Evolutionary conservation across 73 alveolate species (phyloP).

Genomic region (Paraurostyla sp.): DNA sequence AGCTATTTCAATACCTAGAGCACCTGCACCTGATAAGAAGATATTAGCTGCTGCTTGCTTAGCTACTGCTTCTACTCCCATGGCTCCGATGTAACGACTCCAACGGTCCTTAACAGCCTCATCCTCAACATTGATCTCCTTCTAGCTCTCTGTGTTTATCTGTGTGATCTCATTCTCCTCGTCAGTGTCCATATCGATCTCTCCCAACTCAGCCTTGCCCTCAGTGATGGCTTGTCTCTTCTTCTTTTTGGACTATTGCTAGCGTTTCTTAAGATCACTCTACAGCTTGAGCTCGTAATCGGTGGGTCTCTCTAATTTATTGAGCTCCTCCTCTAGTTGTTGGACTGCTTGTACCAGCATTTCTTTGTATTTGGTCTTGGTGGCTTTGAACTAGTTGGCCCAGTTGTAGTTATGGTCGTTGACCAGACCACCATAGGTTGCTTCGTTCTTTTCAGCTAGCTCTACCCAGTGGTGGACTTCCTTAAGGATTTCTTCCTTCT

Average conservation of each 20-base stretch:
- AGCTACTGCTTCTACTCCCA: constrained; percentile 98
- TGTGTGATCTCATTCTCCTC: constrained; percentile 75
- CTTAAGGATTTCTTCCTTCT: constrained; percentile 91
- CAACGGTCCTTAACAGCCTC: constrained; percentile 96
- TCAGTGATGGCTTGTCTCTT: constrained; percentile 70
- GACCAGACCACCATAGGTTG: constrained; percentile 91
- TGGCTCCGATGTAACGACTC: constrained; percentile 98
- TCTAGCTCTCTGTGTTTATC: constrained; percentile 59
- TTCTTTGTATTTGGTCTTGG: constrained; percentile 73
- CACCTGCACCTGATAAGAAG: constrained; percentile 91
- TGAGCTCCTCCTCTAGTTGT: constrained; percentile 81
- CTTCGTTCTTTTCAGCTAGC: constrained; percentile 88
- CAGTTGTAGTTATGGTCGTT: constrained; percentile 93
- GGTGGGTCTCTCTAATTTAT: constrained; percentile 74
- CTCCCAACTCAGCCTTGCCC: constrained; percentile 84
- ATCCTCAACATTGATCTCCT: constrained; percentile 85
- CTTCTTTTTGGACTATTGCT: constrained; percentile 71
- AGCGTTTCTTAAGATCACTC: constrained; percentile 63
- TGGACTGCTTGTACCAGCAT: constrained; percentile 76
- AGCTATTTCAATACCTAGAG: constrained; percentile 95
- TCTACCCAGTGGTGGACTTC: constrained; percentile 95
- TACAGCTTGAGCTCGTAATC: constrained; percentile 76
- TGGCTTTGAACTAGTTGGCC: constrained; percentile 86
- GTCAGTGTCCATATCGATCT: constrained; percentile 88
- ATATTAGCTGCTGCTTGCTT: constrained; percentile 91